phyloP scores from a whole-genome alignment of 441 rosid genomes.

The Mallotus japonicus region DNA sequence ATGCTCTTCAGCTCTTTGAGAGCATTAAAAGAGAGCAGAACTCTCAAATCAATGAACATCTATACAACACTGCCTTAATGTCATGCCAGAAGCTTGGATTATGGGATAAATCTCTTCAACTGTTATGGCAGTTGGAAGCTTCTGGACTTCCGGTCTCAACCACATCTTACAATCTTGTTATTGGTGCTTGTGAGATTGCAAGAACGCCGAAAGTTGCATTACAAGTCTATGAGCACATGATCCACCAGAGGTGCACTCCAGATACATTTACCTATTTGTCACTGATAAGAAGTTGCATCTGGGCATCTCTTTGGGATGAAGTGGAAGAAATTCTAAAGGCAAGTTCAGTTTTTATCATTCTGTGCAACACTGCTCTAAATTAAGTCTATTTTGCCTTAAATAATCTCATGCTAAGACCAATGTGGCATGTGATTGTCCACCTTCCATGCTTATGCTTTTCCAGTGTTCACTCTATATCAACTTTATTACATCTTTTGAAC shows the following conservation, averaged over 20 bases:
- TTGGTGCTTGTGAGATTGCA: slow-evolving; percentile 66
- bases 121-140: slow-evolving; percentile 68
- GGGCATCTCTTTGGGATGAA: slow-evolving; percentile 80
- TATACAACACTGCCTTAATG: slow-evolving; percentile 59
- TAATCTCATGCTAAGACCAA: neutral
- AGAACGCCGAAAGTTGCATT: slow-evolving; percentile 65
- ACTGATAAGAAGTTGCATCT: slow-evolving; percentile 61
- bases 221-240: slow-evolving; percentile 72
- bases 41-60: slow-evolving; percentile 44
- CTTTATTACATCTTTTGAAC: too few relatives aligned
- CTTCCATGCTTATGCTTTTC: neutral
- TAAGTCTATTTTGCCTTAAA: neutral
- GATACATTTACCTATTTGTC: slow-evolving; percentile 70
- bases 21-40: slow-evolving; percentile 37
- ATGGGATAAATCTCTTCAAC: slow-evolving; percentile 79
- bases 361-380: neutral
- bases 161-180: slow-evolving; percentile 62
- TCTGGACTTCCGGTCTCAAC: slow-evolving; percentile 49
- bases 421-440: neutral
- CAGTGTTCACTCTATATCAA: neutral
- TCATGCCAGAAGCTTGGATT: slow-evolving; percentile 75
- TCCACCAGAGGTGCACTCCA: slow-evolving; percentile 44
- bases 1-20: slow-evolving; percentile 57
- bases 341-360: slow-evolving; percentile 20
- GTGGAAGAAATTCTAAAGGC: slow-evolving; percentile 65